Evolutionary conservation across 2,329 filamentous ascomycete species (phyloP), one percentile per base, ranked within the genome.

Genomic region (Exophiala sp.): DNA sequence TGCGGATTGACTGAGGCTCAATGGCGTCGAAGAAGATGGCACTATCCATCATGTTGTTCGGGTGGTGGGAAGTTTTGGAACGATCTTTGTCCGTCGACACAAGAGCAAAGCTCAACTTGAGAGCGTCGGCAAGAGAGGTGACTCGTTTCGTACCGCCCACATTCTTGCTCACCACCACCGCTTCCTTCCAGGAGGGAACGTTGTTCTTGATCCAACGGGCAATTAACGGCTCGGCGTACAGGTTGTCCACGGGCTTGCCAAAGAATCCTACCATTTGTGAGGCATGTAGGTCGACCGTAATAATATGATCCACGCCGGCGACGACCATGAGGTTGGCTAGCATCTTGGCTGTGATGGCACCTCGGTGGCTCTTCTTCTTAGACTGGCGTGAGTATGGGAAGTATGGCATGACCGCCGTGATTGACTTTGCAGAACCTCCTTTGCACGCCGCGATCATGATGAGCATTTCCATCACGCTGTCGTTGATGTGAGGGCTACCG

Each of bases 181-280:
- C 89, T 60, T 96, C 85, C 55, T 77, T 81, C 93, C 93, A 98
- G 58, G 48, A 18, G 11, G 81, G 76, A 32, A 98, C 85, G 65
- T 96, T 93, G 67, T 85, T 81, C 53, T 85, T 84, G 63, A 98
- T 95, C 93, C 93, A 98, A 61, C 88, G 86, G 46, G 91, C 89
- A 63, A 98, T 88, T 57, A 97, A 79, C 13, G 93, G 91, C 68
- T 98, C 93, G 44, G 93, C 93, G 62, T 95, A 88, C 46, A 98
- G 82, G 65, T 98, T 97, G 70, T 98, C 93, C 53, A 98, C 91
- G 0, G 93, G 93, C 61, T 91, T 95, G 65, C 87, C 87, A 78
- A 98, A 98, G 73, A 98, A 98, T 51, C 93, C 93, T 72, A 98
- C 93, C 88, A 97, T 97, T 73, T 97, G 93, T n/a, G 86, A 89